A percentile compares a stretch with the other conserved stretches of the same genome.
phyloP scores from a whole-genome alignment of 257 asterid genomes.

The Ophiorrhiza pumila region DNA sequence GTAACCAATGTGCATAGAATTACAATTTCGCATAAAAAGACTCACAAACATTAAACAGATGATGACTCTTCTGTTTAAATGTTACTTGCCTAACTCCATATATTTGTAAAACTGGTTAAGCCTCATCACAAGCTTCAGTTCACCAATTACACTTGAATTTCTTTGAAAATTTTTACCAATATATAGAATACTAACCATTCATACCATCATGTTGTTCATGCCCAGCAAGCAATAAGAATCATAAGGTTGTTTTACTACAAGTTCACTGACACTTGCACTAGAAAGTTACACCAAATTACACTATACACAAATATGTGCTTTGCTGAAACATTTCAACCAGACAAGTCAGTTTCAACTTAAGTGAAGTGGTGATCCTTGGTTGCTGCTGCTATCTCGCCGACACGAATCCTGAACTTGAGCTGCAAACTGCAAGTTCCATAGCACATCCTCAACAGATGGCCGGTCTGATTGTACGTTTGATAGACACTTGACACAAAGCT shows the following conservation, averaged over 20 bases:
- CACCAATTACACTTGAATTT: no score
- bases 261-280: neutral
- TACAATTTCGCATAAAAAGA: no score
- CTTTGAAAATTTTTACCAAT: neutral
- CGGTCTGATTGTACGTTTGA: constrained; percentile 43
- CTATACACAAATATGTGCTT: constrained; percentile 15
- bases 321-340: neutral
- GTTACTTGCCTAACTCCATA: no score
- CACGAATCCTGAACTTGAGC: constrained; percentile 73
- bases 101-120: no score
- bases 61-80: no score
- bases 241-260: neutral
- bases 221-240: neutral
- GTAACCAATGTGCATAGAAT: no score
- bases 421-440: constrained; percentile 92
- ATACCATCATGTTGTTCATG: neutral
- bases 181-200: neutral
- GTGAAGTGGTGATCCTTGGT: constrained; percentile 46
- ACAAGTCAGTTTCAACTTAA: constrained; percentile 10
- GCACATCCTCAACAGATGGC: constrained; percentile 76
- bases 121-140: no score
- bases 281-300: constrained; percentile 5
- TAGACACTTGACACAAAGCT: constrained; percentile 65
- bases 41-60: no score
- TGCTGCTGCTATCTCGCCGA: constrained; percentile 43